Percentiles rank a stretch among this genome's conserved stretches.
Evolutionary conservation across 148 eudicot species (phyloP).

Genomic region (Suaeda aralocaspica): DNA sequence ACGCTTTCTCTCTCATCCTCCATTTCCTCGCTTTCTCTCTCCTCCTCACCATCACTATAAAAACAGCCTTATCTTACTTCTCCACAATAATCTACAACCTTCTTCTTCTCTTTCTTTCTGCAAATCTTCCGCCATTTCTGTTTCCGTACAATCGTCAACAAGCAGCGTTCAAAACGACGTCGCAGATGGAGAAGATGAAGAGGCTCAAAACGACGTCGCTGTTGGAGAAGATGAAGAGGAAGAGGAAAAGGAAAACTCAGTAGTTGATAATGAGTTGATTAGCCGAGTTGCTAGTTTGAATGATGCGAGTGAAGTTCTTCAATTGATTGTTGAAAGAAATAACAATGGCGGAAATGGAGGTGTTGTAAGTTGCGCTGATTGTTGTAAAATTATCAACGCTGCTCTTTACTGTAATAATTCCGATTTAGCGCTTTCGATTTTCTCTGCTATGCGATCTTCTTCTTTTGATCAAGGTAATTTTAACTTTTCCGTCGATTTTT

Average conservation of each 20-base stretch:
- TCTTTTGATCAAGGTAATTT: constrained; percentile 54
- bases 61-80: constrained; percentile 25
- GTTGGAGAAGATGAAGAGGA: background rate
- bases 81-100: constrained; percentile 14
- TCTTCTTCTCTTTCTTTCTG: background rate
- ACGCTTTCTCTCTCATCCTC: constrained; percentile 16
- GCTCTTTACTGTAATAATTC: constrained; percentile 66
- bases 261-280: constrained; percentile 43
- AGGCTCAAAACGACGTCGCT: too few relatives aligned
- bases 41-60: background rate
- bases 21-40: constrained; percentile 18
- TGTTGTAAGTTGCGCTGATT: constrained; percentile 47
- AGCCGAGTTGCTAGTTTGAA: constrained; percentile 42
- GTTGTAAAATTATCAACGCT: constrained; percentile 59
- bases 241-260: background rate
- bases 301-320: constrained; percentile 62
- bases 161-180: constrained; percentile 26
- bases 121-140: constrained; percentile 12
- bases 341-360: constrained; percentile 34
- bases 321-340: constrained; percentile 33
- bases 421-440: constrained; percentile 73
- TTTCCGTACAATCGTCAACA: constrained; percentile 17
- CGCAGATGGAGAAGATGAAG: constrained; percentile 6
- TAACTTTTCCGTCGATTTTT: background rate
- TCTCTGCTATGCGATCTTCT: constrained; percentile 74